Evolutionary conservation across 441 rosid species (phyloP), one percentile per base, ranked within the genome.

Genomic region (Bruguiera hainesii): DNA sequence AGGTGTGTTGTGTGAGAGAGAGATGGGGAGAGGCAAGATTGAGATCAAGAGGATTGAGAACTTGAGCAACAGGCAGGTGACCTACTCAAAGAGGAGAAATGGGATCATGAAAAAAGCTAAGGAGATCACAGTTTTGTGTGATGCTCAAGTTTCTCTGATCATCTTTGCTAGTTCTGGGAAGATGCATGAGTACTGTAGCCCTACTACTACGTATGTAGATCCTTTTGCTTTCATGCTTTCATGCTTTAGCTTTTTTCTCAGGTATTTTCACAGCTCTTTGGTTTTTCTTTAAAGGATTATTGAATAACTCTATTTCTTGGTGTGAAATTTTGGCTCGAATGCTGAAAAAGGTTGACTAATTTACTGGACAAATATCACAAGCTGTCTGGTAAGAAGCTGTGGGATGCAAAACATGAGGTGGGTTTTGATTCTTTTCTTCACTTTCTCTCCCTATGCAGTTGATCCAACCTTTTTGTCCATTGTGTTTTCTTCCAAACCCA

Each of bases 351-450:
- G 61, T 68, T 91, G 89, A 75, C 76, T 67, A 89, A 89, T 67
- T 78, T 91, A 70, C 67, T 94, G 82, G 98, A 91, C 31, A 74
- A 74, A 56, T 94, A 94, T 65, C 97, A 94, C 66, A 87, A 84
- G 71, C 81, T 79, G 61, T 84, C 91, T 61, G 89, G 93, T 49
- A 84, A 84, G 71, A 89, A 82, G 83, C 67, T 94, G 48, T 91
- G 98, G 98, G 96, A 93, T 82, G 88, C 88, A 68, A 91, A 89
- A 74, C 98, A 93, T 82, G 97, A 93, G 97, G 98, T 91, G 71
- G 61, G 48, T 42, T 56, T 35, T 20, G 23, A 28, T 60, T 63
- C 55, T 39, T 50, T 31, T 29, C 29, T 23, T 55, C 21, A 53
- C 25, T 29, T 9, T 56, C 19, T 64, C 5, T 66, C 23, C 48